Percentiles rank a stretch among this genome's conserved stretches.
phyloP scores from a whole-genome alignment of 2,329 filamentous ascomycete species.

The Stemphylium vesicarium region DNA sequence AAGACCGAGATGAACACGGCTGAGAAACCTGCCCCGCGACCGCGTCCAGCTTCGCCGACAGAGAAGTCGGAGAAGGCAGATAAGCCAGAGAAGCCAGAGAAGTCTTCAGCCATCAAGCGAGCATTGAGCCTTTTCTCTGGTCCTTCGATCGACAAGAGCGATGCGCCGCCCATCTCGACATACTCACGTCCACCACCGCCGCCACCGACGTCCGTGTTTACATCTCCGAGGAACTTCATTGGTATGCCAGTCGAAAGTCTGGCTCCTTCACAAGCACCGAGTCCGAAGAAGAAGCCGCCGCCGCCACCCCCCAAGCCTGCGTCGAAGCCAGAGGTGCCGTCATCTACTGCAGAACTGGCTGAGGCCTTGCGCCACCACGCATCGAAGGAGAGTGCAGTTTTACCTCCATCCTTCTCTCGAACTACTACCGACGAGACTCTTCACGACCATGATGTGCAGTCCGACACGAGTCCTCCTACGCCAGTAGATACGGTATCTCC shows the following conservation, averaged over 20 bases:
- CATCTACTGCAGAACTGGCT: constrained; percentile 15
- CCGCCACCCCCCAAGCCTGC: constrained; percentile 14
- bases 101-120: constrained; percentile 23
- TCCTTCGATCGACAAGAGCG: constrained; percentile 1
- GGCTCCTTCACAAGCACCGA: constrained; percentile 24
- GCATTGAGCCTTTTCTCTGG: constrained; percentile 21
- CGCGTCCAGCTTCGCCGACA: constrained; percentile 20
- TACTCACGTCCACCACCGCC: constrained; percentile 34
- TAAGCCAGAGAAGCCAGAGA: constrained; percentile 9
- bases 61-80: constrained; percentile 18
- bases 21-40: constrained; percentile 19
- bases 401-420: constrained; percentile 26
- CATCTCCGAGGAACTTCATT: constrained; percentile 33
- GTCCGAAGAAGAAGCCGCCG: constrained; percentile 17
- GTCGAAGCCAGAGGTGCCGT: constrained; percentile 13
- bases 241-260: constrained; percentile 30
- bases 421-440: constrained; percentile 16
- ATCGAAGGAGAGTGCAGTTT: constrained; percentile 32
- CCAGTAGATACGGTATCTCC: constrained; percentile 39
- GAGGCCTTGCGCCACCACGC: constrained; percentile 18
- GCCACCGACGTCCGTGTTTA: constrained; percentile 33
- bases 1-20: constrained; percentile 21
- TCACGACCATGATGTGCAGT: constrained; percentile 32
- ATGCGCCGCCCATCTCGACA: constrained; percentile 15
- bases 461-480: constrained; percentile 33